These are phyloP conservation scores for Coemansia sp. DNA, from an alignment of 192 early-diverging fungal genomes.

Conservation along the genomic window DNA sequence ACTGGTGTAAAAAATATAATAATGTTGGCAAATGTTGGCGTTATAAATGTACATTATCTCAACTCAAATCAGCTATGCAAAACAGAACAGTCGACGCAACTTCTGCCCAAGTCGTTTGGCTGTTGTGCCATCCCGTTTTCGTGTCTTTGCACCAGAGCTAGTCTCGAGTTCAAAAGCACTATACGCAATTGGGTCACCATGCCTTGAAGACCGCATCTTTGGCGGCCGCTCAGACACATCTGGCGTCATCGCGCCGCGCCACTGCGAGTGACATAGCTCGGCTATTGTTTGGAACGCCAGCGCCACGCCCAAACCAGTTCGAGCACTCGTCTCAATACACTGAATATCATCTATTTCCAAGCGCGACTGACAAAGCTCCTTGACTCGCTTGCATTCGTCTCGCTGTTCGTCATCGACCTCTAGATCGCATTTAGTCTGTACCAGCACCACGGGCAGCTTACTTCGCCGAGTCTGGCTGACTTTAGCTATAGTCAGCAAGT, in stretches of 20 bases:
- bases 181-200: slow-evolving; percentile 51
- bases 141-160: not conserved
- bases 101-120: slow-evolving; percentile 4
- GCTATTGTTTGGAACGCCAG: slow-evolving; percentile 33
- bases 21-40: not conserved
- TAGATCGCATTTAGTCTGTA: slow-evolving; percentile 31
- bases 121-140: not conserved
- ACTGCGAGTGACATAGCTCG: slow-evolving; percentile 19
- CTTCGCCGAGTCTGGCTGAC: not conserved
- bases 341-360: slow-evolving; percentile 2
- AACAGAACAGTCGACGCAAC: slow-evolving; percentile 24
- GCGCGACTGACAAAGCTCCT: slow-evolving; percentile 17
- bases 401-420: not conserved
- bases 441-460: slow-evolving; percentile 18
- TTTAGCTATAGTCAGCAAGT: not conserved
- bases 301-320: slow-evolving; percentile 34
- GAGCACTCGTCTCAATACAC: slow-evolving; percentile 38
- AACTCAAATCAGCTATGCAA: slow-evolving; percentile 7
- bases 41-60: not conserved
- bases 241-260: slow-evolving; percentile 1
- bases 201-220: slow-evolving; percentile 29
- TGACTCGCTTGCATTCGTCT: slow-evolving; percentile 8
- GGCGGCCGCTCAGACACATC: slow-evolving; percentile 6
- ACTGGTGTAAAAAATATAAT: not conserved
- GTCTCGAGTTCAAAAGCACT: slow-evolving; percentile 32